Evolutionary conservation across 352 stramenopile genomes (phyloP).

Genomic region (Phytophthora pluvialis): DNA sequence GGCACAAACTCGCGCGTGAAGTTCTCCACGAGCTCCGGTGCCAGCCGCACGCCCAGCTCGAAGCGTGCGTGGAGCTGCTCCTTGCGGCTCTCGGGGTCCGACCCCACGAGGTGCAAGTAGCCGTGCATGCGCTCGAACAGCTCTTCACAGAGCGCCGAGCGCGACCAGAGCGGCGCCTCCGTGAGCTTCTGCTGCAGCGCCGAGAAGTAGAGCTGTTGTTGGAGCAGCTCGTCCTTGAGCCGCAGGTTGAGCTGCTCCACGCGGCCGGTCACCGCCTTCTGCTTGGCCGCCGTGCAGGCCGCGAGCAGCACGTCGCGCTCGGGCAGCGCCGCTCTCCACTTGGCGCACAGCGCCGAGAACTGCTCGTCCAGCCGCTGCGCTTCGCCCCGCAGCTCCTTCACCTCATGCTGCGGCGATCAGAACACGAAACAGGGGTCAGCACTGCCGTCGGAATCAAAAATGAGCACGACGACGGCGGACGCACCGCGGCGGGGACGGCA

Average conservation of each 20-base stretch:
- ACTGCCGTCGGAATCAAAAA: neutral
- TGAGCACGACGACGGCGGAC: neutral
- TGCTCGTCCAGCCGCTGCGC: slow-evolving; percentile 41
- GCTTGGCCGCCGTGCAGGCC: slow-evolving; percentile 57
- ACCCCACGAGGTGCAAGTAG: slow-evolving; percentile 32
- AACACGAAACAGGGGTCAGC: slow-evolving; percentile 6
- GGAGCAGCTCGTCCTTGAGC: slow-evolving; percentile 55
- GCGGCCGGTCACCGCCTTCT: slow-evolving; percentile 51
- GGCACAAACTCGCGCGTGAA: slow-evolving; percentile 49
- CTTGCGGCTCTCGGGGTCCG: slow-evolving; percentile 18
- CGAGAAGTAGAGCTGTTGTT: slow-evolving; percentile 67
- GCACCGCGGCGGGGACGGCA: slow-evolving; percentile 34
- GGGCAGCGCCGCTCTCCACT: slow-evolving; percentile 50
- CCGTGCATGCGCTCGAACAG: slow-evolving; percentile 55
- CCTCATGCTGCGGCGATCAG: slow-evolving; percentile 47
- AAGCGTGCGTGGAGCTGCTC: slow-evolving; percentile 44
- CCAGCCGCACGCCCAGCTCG: slow-evolving; percentile 36
- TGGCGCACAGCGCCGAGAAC: slow-evolving; percentile 43
- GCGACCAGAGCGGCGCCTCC: slow-evolving; percentile 48
- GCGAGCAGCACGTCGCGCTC: slow-evolving; percentile 42
- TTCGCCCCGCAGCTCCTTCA: slow-evolving; percentile 52
- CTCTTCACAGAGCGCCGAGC: slow-evolving; percentile 38
- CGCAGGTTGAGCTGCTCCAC: slow-evolving; percentile 56
- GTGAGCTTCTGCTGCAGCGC: slow-evolving; percentile 52
- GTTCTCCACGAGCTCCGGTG: slow-evolving; percentile 38